Evolutionary conservation across 768 basidiomycete species (phyloP).

Genomic region (Russula brevipes): DNA sequence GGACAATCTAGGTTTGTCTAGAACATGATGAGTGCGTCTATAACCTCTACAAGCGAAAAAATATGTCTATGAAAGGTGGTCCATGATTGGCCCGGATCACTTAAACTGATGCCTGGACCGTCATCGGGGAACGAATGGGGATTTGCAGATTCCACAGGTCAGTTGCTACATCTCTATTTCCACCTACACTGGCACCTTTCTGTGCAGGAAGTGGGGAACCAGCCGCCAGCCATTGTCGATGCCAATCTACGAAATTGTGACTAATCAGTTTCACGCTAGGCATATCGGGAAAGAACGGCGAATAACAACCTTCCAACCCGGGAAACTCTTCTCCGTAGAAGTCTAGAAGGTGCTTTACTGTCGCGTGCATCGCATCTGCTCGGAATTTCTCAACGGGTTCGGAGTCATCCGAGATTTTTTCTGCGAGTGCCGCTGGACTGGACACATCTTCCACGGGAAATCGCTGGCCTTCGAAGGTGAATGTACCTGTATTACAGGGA

Average conservation of each 20-base stretch:
- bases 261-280: neutral
- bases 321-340: constrained; percentile 19
- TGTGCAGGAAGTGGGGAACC: constrained; percentile 12
- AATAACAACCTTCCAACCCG: constrained; percentile 6
- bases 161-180: neutral
- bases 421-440: constrained; percentile 5
- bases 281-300: neutral
- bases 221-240: constrained; percentile 8
- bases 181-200: neutral
- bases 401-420: constrained; percentile 2
- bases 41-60: neutral
- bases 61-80: neutral
- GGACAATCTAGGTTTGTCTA: neutral
- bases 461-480: constrained; percentile 7
- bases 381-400: neutral
- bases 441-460: constrained; percentile 14
- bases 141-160: constrained; percentile 16
- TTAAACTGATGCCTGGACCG: neutral
- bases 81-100: neutral
- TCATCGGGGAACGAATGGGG: constrained; percentile 2
- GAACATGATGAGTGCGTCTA: neutral
- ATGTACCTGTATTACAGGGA: neutral
- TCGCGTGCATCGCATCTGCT: constrained; percentile 6
- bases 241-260: neutral
- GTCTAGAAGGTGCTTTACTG: constrained; percentile 9